Base-by-base conservation (phyloP, 306 rosid genomes). In the Sesbania bispinosa region DNA sequence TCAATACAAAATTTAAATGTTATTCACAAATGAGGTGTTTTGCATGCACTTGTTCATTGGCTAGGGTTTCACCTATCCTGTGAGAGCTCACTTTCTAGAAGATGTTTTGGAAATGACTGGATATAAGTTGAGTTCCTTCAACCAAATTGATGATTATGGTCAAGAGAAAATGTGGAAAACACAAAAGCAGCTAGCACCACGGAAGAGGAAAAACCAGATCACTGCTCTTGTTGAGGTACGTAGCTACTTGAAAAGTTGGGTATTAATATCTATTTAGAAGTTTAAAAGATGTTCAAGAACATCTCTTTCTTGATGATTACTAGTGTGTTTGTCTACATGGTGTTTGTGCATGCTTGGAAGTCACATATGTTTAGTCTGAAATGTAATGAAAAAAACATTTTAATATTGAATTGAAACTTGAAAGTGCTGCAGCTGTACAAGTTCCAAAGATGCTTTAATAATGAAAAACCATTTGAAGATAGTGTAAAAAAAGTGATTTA, bases 101-200 rank as follows among this genome's bases (percentile, higher is more conserved):
- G 98, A 93, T 79, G 83, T 93, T 67, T 80, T 93, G 78, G 98
- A 93, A 84, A 71, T 79, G 71, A 90, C 93, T 47, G 98, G 98
- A 27, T 93, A 93, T 78, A 93, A 93, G 74, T 76, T 93, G 88
- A 53, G 82, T 52, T 80, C 93, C 30, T 85, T 88, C 85, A 93
- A 93, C 84, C 98, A 93, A 87, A 74, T 93, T 78, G 98, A 93
- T 85, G 97, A 93, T 83, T 93, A 93, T 75, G 98, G 98, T 85
- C 98, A 90, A 87, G 98, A 93, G 21, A 93, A 93, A 82, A 0
- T 90, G 89, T 93, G 98, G 98, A 93, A 93, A 84, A 93, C 92
- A 52, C 97, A 93, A 78, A 93, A 77, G 85, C 98, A 93, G 76
- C 78, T 93, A 36, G 84, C 59, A 30, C 93, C 98, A 8, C 88